phyloP scores from a whole-genome alignment of 257 asterid species.

The Nicotiana otophora region DNA sequence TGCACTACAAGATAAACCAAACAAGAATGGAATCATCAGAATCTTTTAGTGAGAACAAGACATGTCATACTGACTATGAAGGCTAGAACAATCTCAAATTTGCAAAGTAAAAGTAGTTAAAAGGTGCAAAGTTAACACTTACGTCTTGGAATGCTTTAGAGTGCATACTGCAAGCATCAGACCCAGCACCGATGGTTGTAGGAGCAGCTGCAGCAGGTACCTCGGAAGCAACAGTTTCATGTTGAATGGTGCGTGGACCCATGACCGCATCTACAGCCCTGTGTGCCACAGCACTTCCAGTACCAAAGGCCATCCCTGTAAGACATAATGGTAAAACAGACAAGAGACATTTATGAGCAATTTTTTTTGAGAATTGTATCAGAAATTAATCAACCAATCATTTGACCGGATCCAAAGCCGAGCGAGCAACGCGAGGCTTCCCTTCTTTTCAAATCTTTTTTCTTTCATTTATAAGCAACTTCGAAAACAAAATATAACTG shows the following conservation, averaged over 20 bases:
- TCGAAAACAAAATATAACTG: not conserved
- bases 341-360: not conserved
- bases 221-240: conserved; percentile 51
- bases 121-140: conserved; percentile 15
- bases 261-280: conserved; percentile 68
- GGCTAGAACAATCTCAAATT: not conserved
- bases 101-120: not conserved
- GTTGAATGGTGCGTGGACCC: conserved; percentile 78
- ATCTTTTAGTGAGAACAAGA: not conserved
- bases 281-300: conserved; percentile 70
- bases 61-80: not conserved
- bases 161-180: conserved; percentile 58
- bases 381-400: too few relatives aligned
- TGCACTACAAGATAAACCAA: conserved; percentile 13
- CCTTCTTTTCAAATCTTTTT: too few relatives aligned
- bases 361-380: too few relatives aligned
- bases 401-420: too few relatives aligned
- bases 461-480: too few relatives aligned
- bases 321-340: not conserved
- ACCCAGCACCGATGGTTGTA: conserved; percentile 32
- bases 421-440: too few relatives aligned
- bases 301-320: conserved; percentile 65
- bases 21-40: not conserved
- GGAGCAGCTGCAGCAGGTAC: conserved; percentile 39
- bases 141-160: conserved; percentile 75